Base-by-base conservation (phyloP, 108 stramenopile species). In the Seminavis robusta region DNA sequence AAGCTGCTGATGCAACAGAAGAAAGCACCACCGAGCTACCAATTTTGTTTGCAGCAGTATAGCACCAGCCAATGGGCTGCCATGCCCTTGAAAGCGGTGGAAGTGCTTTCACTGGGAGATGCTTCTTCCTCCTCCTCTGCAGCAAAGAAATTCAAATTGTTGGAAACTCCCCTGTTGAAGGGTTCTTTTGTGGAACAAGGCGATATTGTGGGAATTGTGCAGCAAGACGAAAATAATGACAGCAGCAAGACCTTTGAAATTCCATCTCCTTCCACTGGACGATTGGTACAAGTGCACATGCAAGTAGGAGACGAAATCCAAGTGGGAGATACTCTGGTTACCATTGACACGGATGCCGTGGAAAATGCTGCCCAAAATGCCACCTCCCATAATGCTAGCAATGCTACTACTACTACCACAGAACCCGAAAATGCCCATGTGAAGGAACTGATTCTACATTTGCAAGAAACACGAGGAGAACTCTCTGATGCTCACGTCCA, bases 301-400 rank as follows among this genome's bases (percentile, higher is more conserved):
- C n/a, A 41, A 23, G 30, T 44, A 23, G 24, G 25, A n/a, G 32
- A 46, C 10, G 13, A 24, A 4, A 36, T 65, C 9, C 27, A 31
- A 32, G 38, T 65, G 2, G 63, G 63, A n/a, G 63, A 65, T 20
- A 24, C n/a, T 7, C 13, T 65, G 33, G 10, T 65, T 36, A 36
- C 47, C 21, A 47, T 65, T 25, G 63, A 55, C 46, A 47, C 37
- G 11, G 51, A 63, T 16, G 13, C 42, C 19, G 19, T 52, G 40
- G n/a, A 43, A 20, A 34, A 65, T 4, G 53, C 47, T 20, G 6
- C 36, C 15, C 63, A 56, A 37, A 40, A 37, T 16, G 16, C 31
- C 15, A 27, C 6, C 13, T 17, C 1, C 31, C 13, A 28, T 7
- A 50, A 21, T 62, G n/a, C 40, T 44, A 62, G 39, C 45, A 16